A percentile compares a stretch with the other conserved stretches of the same genome.
Evolutionary conservation across 106 monocot species (phyloP).

Genomic region (Dioscorea zingiberensis): DNA sequence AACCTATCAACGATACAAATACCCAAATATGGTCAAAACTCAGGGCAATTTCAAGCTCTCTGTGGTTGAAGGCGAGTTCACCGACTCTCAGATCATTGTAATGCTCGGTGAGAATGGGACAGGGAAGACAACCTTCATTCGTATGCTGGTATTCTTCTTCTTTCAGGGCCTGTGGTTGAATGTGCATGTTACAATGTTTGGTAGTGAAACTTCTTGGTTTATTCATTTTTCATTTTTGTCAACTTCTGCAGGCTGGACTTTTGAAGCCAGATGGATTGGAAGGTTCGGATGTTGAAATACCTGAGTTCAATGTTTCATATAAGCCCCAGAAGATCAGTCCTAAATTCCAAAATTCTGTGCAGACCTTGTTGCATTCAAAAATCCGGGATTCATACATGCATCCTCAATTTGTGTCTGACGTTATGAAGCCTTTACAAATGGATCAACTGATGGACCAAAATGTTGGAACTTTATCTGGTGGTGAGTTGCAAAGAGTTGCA

Average conservation of each 20-base stretch:
- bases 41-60: conserved; percentile 89
- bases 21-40: conserved; percentile 89
- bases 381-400: conserved; percentile 89
- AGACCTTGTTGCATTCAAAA: conserved; percentile 73
- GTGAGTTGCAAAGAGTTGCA: conserved; percentile 93
- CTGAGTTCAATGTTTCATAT: conserved; percentile 97
- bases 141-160: conserved; percentile 77
- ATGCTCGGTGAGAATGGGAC: conserved; percentile 99
- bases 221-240: background rate
- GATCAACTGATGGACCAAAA: conserved; percentile 97
- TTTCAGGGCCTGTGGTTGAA: background rate
- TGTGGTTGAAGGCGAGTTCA: conserved; percentile 89
- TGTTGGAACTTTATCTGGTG: conserved; percentile 95
- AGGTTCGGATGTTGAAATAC: conserved; percentile 78
- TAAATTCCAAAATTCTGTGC: conserved; percentile 66
- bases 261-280: conserved; percentile 81
- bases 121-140: conserved; percentile 98
- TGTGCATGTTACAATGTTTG: background rate
- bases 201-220: too few relatives aligned
- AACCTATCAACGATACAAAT: conserved; percentile 88
- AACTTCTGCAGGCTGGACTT: conserved; percentile 65
- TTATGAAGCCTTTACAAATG: conserved; percentile 98
- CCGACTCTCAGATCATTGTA: conserved; percentile 98
- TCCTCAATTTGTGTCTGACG: conserved; percentile 91
- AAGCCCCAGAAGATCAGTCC: conserved; percentile 97